Evolutionary conservation across 2,329 filamentous ascomycete genomes (phyloP).

Genomic region (Stemphylium lycopersici): DNA sequence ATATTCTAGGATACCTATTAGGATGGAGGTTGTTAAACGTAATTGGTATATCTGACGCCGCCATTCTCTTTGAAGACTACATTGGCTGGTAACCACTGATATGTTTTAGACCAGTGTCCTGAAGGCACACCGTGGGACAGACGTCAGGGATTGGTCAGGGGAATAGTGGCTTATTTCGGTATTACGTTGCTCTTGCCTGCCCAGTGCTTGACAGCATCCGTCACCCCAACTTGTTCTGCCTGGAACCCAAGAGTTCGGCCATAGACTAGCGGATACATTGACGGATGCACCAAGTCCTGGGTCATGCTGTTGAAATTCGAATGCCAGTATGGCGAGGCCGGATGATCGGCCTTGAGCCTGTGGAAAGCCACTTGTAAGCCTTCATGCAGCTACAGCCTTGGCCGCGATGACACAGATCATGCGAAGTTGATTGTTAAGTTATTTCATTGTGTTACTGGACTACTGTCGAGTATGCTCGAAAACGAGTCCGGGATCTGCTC

Average conservation of each 20-base stretch:
- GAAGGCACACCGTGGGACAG: conserved; percentile 9
- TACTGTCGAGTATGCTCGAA: too few relatives aligned
- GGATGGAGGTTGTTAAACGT: conserved; percentile 63
- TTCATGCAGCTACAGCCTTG: conserved; percentile 36
- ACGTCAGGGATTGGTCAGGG: too few relatives aligned
- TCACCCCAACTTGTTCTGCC: conserved; percentile 35
- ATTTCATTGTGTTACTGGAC: too few relatives aligned
- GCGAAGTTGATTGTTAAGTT: too few relatives aligned
- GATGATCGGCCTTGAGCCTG: conserved; percentile 56
- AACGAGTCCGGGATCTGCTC: too few relatives aligned
- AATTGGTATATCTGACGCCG: conserved; percentile 53
- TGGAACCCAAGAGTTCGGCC: conserved; percentile 54
- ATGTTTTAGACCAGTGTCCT: conserved; percentile 28
- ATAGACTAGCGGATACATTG: conserved; percentile 66
- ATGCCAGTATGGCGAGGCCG: conserved; percentile 59
- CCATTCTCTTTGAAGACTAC: conserved; percentile 50
- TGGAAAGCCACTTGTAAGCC: conserved; percentile 54
- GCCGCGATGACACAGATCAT: too few relatives aligned
- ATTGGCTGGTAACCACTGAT: conserved; percentile 60
- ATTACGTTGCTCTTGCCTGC: conserved; percentile 39
- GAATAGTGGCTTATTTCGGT: conserved; percentile 1
- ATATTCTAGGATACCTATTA: conserved; percentile 23
- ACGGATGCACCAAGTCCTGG: conserved; percentile 68
- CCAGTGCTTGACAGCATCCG: conserved; percentile 34
- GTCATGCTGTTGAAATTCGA: conserved; percentile 63